Percentiles rank a stretch among this genome's conserved stretches.
Evolutionary conservation across 768 basidiomycete species (phyloP).

Genomic region (Botryobasidium botryosum): DNA sequence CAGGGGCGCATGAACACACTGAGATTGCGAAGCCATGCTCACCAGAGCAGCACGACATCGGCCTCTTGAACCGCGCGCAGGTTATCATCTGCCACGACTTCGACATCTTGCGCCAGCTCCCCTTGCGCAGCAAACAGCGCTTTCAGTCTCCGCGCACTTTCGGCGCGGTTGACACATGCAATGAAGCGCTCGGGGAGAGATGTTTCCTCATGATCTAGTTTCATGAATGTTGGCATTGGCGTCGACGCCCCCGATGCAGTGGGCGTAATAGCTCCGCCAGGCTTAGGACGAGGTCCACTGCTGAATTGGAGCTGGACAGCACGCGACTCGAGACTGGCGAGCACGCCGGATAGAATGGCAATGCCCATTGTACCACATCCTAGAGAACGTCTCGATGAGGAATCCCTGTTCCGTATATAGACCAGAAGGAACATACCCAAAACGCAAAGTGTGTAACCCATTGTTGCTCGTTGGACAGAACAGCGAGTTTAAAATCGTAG

Average conservation of each 20-base stretch:
- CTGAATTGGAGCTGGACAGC: constrained; percentile 9
- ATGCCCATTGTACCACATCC: constrained; percentile 99
- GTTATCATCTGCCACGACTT: constrained; percentile 55
- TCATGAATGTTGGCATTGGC: constrained; percentile 27
- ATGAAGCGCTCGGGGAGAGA: constrained; percentile 64
- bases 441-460: constrained; percentile 89
- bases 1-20: neutral
- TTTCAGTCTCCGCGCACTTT: constrained; percentile 51
- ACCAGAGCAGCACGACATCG: constrained; percentile 86
- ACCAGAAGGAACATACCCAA: constrained; percentile 33
- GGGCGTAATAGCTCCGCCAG: constrained; percentile 5
- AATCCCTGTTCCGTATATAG: constrained; percentile 3
- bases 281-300: constrained; percentile 11
- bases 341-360: constrained; percentile 83
- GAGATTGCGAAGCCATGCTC: constrained; percentile 15
- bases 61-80: constrained; percentile 50
- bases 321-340: constrained; percentile 57
- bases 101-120: constrained; percentile 43
- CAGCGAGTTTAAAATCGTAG: too few relatives aligned
- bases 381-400: constrained; percentile 14
- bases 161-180: constrained; percentile 70
- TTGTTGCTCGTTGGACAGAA: too few relatives aligned
- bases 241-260: constrained; percentile 44
- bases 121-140: constrained; percentile 42
- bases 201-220: constrained; percentile 31